Evolutionary conservation across 768 basidiomycete genomes (phyloP).

Genomic region (Postia placenta): DNA sequence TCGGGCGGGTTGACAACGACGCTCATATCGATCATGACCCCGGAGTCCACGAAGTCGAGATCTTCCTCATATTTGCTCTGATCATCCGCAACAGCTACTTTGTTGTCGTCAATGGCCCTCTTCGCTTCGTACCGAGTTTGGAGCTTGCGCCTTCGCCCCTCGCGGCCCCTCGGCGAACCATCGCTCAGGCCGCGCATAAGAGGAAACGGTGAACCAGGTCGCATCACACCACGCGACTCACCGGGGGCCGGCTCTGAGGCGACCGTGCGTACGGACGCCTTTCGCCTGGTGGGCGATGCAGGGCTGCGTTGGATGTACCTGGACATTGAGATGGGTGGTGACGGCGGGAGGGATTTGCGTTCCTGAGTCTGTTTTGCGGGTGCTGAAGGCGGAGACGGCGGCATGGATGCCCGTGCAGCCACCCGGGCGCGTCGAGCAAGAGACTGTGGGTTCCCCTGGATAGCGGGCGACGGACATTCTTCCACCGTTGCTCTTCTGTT

Average conservation of each 20-base stretch:
- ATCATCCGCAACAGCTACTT: background rate
- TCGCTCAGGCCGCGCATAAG: constrained; percentile 6
- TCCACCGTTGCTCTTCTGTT: background rate
- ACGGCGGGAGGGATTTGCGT: background rate
- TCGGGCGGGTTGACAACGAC: background rate
- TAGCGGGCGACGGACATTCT: background rate
- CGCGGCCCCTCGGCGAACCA: background rate
- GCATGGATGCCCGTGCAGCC: background rate
- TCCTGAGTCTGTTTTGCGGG: background rate
- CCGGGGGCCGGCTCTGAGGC: constrained; percentile 1
- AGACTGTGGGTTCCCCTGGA: background rate
- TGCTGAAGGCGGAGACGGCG: background rate
- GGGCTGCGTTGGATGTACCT: background rate
- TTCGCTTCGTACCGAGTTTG: background rate
- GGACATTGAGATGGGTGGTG: background rate
- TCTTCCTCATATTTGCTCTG: too few species aligned
- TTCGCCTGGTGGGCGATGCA: background rate
- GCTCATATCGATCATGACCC: background rate
- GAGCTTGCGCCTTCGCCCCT: too few species aligned
- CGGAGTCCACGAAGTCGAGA: background rate
- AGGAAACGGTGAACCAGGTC: constrained; percentile 1
- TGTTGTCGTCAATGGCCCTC: background rate
- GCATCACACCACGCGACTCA: background rate
- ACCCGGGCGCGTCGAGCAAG: background rate
- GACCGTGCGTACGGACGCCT: constrained; percentile 1